A percentile compares a stretch with the other conserved stretches of the same genome.
These are phyloP conservation scores for Musa balbisiana DNA, from an alignment of 202 grass and related monocot genomes.

Conservation along the genomic window DNA sequence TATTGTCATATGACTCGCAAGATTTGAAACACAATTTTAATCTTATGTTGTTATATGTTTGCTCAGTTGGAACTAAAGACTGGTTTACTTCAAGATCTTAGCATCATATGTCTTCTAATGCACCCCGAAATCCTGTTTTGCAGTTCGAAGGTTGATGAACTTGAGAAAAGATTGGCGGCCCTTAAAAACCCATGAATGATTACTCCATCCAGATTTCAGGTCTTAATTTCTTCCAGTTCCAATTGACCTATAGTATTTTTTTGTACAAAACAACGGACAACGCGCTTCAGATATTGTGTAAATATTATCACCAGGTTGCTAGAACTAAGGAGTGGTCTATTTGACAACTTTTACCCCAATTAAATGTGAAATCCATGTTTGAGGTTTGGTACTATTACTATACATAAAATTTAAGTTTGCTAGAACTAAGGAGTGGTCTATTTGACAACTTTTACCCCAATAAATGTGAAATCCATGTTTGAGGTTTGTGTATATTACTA, in stretches of 20 bases:
- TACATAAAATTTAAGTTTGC: no score
- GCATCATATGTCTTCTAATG: not conserved
- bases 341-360: not conserved
- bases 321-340: not conserved
- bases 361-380: not conserved
- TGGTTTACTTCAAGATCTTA: not conserved
- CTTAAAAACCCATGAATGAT: constrained; percentile 45
- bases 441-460: not conserved
- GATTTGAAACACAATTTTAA: not conserved
- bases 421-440: not conserved
- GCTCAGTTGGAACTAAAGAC: not conserved
- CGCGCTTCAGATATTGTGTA: not conserved
- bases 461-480: not conserved
- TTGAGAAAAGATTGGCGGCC: constrained; percentile 68
- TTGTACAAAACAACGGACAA: not conserved
- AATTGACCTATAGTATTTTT: not conserved
- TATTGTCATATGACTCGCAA: not conserved
- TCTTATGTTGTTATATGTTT: not conserved
- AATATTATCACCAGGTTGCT: not conserved
- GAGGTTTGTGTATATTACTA: not conserved
- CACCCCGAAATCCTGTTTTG: constrained; percentile 14
- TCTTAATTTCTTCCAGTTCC: no score
- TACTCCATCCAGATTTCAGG: not conserved
- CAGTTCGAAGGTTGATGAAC: constrained; percentile 65
- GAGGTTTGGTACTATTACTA: not conserved